Base-by-base conservation (phyloP, 148 eudicot genomes). In the Silene conica region DNA sequence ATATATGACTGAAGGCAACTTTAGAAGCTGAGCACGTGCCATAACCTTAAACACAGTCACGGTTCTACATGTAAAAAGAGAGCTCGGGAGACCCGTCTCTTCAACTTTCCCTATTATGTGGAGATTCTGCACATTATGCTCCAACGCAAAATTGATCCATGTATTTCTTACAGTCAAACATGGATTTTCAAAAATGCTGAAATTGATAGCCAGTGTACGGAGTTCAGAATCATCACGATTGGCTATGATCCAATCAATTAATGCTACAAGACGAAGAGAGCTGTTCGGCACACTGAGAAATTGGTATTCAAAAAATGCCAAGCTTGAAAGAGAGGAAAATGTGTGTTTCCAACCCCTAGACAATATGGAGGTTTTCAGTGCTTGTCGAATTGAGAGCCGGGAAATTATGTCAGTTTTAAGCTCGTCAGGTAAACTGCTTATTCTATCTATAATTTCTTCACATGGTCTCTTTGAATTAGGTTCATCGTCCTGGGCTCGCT, bases 121-220 rank as follows among this genome's bases (percentile, higher is more conserved):
- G n/a, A 64, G 68, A 43, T 31, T 0, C 48, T 64, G 68, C 13
- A 64, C 46, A 16, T 64, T 64, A 64, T 31, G 45, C 46, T 64
- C 20, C 21, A 64, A 48, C n/a, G 68, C 68, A 34, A 34, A 64
- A 43, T 64, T 3, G 21, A 64, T 15, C 68, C 68, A 64, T 16
- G 21, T 19, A 31, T 18, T 34, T 16, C 34, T 64, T 12, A 64
- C 12, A 0, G 5, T 13, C 3, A 64, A 19, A 16, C 22, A 34
- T 10, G 48, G 5, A 1, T 43, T 0, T 8, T 31, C 12, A 64
- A 5, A 8, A 64, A 31, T 18, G 48, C 34, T 18, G 68, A 16
- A 64, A 31, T 34, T 43, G 46, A 64, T 64, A 18, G 6, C 12
- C 22, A 64, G 38, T 31, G 68, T 31, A 64, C 19, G 7, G 48